A percentile compares a stretch with the other conserved stretches of the same genome.
Evolutionary conservation across 805 yeast genomes (phyloP).

Genomic region (Kregervanrija delftensis): DNA sequence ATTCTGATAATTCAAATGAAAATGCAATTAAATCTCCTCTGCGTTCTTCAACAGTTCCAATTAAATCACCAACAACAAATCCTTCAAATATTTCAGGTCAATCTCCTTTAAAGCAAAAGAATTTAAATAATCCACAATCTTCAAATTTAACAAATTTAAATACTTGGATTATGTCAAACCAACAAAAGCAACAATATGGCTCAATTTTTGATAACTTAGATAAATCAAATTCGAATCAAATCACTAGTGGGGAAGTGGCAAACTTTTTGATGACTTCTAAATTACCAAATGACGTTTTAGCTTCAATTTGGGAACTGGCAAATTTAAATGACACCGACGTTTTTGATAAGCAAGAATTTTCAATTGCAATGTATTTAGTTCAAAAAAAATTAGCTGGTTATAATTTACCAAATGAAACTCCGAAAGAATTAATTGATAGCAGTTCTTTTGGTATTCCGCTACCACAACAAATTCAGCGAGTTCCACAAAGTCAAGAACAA

Average conservation of each 20-base stretch:
- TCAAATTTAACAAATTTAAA: conserved; percentile 17
- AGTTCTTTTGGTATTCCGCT: conserved; percentile 23
- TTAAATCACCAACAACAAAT: conserved; percentile 1
- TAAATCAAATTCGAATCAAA: conserved; percentile 49
- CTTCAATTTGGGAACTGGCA: conserved; percentile 90
- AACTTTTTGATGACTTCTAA: conserved; percentile 84
- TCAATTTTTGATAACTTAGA: conserved; percentile 75
- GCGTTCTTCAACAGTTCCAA: conserved; percentile 8
- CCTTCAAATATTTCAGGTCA: conserved; percentile 8
- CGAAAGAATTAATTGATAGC: conserved; percentile 44
- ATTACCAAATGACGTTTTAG: conserved; percentile 76
- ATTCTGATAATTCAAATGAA: conserved; percentile 1
- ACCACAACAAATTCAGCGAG: not conserved
- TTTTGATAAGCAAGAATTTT: conserved; percentile 76
- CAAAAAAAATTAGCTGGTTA: conserved; percentile 75
- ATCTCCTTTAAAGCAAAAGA: conserved; percentile 11
- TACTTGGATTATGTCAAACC: conserved; percentile 59
- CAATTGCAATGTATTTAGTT: conserved; percentile 89
- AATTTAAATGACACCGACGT: conserved; percentile 82
- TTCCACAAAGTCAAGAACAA: not conserved
- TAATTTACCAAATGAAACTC: conserved; percentile 72
- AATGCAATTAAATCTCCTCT: conserved; percentile 9
- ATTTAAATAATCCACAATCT: conserved; percentile 5
- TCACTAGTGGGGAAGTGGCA: conserved; percentile 79
- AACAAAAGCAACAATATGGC: conserved; percentile 73